Evolutionary conservation across 2,329 filamentous ascomycete species (phyloP).

Genomic region (Penicillium glabrum): DNA sequence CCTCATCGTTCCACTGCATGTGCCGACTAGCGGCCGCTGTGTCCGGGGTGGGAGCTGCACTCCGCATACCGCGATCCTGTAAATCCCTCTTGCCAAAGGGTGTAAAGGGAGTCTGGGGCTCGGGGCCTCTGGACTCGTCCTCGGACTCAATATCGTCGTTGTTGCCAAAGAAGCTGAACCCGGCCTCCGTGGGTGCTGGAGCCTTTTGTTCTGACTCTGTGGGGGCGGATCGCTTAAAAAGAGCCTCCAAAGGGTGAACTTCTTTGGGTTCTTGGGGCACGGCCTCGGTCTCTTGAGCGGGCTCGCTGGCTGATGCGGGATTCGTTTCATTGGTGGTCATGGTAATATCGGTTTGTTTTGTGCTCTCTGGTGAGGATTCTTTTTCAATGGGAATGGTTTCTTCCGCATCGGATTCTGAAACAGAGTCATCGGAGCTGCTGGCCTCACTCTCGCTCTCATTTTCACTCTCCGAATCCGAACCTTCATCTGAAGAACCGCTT

Average conservation of each 20-base stretch:
- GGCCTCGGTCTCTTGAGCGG: constrained; percentile 9
- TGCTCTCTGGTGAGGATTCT: constrained; percentile 1
- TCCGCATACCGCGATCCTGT: constrained; percentile 66
- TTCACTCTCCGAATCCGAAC: not conserved
- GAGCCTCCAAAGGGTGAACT: constrained; percentile 84
- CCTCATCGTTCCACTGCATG: constrained; percentile 30
- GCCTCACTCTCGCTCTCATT: constrained; percentile 20
- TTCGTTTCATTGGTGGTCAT: constrained; percentile 7
- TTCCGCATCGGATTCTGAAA: constrained; percentile 26
- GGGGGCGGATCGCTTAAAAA: constrained; percentile 74
- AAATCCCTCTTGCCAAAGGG: constrained; percentile 80
- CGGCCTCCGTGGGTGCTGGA: constrained; percentile 50
- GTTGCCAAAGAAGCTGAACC: constrained; percentile 77
- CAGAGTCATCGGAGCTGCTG: constrained; percentile 28
- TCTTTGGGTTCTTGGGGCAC: constrained; percentile 45
- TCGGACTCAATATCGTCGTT: constrained; percentile 52
- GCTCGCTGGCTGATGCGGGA: constrained; percentile 6
- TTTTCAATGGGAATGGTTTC: constrained; percentile 18
- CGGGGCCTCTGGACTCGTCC: constrained; percentile 45
- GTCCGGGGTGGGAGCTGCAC: constrained; percentile 91
- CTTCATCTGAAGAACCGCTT: constrained; percentile 35
- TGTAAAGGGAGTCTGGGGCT: constrained; percentile 80
- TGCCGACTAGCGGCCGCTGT: constrained; percentile 68
- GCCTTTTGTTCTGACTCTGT: constrained; percentile 36
- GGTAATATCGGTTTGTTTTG: constrained; percentile 8